Conservation (phyloP, 2,329 filamentous ascomycete species). For the Neofusicoccum kwambonambiense region DNA sequence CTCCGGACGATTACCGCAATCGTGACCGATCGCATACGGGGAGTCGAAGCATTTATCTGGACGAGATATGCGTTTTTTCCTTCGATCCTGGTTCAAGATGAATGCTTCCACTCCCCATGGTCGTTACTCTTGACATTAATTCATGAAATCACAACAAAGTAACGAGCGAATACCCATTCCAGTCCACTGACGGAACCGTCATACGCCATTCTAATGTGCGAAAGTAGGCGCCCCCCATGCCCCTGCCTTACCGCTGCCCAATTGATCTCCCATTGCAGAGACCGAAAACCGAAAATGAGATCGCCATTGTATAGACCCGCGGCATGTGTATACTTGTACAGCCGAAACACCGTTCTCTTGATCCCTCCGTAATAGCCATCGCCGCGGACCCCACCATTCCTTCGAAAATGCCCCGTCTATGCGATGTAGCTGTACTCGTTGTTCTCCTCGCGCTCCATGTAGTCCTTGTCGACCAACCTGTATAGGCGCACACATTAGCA, state of each 20-base stretch:
- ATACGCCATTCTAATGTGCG: background rate
- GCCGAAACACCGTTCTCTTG: background rate
- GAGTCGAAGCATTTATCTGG: background rate
- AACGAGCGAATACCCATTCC: background rate
- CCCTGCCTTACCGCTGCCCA: background rate
- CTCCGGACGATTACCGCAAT: too few relatives aligned
- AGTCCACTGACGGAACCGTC: background rate
- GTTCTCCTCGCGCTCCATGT: constrained; percentile 20
- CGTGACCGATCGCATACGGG: too few relatives aligned
- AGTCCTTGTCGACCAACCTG: constrained; percentile 36
- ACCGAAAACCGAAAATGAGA: background rate
- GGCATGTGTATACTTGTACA: background rate
- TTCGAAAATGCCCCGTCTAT: constrained; percentile 17
- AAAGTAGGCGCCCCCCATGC: background rate
- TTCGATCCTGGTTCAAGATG: too few relatives aligned
- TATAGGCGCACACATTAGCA: background rate
- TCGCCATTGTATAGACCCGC: background rate
- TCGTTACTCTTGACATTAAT: background rate
- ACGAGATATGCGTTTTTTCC: background rate
- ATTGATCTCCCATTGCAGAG: background rate
- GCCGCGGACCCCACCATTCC: too few relatives aligned
- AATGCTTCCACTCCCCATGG: too few relatives aligned
- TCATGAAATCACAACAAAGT: background rate
- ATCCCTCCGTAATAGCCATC: background rate
- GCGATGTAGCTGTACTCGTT: constrained; percentile 39